Evolutionary conservation across 176 grass and related monocot species (phyloP).

Genomic region (Juncus effusus): DNA sequence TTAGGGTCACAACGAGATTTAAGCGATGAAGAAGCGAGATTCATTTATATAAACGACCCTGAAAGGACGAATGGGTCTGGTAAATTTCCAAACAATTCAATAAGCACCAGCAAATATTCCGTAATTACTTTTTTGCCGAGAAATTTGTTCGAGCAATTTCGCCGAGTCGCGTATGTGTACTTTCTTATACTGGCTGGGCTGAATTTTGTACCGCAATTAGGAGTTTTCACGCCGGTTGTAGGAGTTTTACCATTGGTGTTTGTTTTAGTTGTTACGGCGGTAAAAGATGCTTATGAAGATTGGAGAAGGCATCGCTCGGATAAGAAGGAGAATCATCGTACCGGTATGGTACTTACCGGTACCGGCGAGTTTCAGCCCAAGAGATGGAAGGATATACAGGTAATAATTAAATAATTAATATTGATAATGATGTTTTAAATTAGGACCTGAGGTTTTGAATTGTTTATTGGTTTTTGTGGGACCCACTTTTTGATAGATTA

Average conservation of each 20-base stretch:
- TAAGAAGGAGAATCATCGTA: slow-evolving; percentile 68
- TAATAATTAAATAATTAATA: slow-evolving; percentile 2
- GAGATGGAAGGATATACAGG: slow-evolving; percentile 65
- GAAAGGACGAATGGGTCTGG: slow-evolving; percentile 42
- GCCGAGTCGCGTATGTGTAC: slow-evolving; percentile 76
- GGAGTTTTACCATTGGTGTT: slow-evolving; percentile 69
- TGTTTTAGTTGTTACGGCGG: slow-evolving; percentile 70
- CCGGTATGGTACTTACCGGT: slow-evolving; percentile 23
- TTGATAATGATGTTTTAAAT: background rate
- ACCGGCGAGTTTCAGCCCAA: slow-evolving; percentile 52
- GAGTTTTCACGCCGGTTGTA: slow-evolving; percentile 44
- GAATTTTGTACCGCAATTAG: slow-evolving; percentile 80
- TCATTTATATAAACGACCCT: slow-evolving; percentile 81
- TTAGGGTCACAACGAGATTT: slow-evolving; percentile 70
- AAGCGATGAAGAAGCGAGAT: slow-evolving; percentile 79
- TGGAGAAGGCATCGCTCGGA: slow-evolving; percentile 81
- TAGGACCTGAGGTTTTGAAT: too few relatives aligned
- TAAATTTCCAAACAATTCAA: slow-evolving; percentile 49
- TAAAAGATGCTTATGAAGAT: slow-evolving; percentile 98
- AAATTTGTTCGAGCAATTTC: slow-evolving; percentile 98
- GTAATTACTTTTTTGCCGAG: slow-evolving; percentile 81
- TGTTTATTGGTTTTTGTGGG: slow-evolving; percentile 1
- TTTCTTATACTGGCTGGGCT: slow-evolving; percentile 62
- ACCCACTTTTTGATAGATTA: slow-evolving; percentile 18
- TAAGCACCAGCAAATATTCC: slow-evolving; percentile 71